phyloP scores from a whole-genome alignment of 2,329 filamentous ascomycete species.

The Ophiosphaerella narmari region DNA sequence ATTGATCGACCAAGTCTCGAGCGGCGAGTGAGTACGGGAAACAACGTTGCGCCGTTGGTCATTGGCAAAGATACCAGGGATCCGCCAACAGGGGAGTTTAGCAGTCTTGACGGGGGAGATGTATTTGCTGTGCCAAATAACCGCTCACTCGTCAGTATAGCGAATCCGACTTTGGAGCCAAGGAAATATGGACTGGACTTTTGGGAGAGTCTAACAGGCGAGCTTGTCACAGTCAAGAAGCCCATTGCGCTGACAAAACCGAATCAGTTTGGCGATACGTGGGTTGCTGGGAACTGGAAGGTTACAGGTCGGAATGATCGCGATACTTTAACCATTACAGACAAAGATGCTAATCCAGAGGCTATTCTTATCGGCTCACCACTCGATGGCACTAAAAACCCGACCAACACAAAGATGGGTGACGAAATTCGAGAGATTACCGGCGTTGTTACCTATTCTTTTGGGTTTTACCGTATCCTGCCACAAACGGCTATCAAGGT shows the following conservation, averaged over 20 bases:
- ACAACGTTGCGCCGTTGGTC: slow-evolving; percentile 61
- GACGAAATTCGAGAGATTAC: slow-evolving; percentile 69
- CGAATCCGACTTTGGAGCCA: slow-evolving; percentile 66
- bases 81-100: slow-evolving; percentile 67
- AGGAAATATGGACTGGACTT: slow-evolving; percentile 70
- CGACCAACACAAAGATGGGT: slow-evolving; percentile 64
- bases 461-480: slow-evolving; percentile 71
- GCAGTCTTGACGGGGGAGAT: slow-evolving; percentile 66
- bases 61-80: slow-evolving; percentile 62
- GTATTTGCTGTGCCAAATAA: slow-evolving; percentile 70
- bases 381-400: slow-evolving; percentile 67
- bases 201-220: slow-evolving; percentile 71
- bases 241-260: slow-evolving; percentile 64
- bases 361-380: slow-evolving; percentile 68
- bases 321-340: slow-evolving; percentile 67
- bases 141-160: slow-evolving; percentile 59
- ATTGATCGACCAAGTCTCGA: slow-evolving; percentile 58
- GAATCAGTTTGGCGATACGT: slow-evolving; percentile 69
- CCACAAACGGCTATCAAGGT: slow-evolving; percentile 63
- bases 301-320: slow-evolving; percentile 66
- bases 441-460: slow-evolving; percentile 68
- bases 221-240: slow-evolving; percentile 66
- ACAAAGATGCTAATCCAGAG: slow-evolving; percentile 69
- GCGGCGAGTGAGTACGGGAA: slow-evolving; percentile 58
- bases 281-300: slow-evolving; percentile 69